Percentiles rank a stretch among this genome's conserved stretches.
Evolutionary conservation across 2,329 filamentous ascomycete species (phyloP).

Genomic region (Fusarium protoensiforme): DNA sequence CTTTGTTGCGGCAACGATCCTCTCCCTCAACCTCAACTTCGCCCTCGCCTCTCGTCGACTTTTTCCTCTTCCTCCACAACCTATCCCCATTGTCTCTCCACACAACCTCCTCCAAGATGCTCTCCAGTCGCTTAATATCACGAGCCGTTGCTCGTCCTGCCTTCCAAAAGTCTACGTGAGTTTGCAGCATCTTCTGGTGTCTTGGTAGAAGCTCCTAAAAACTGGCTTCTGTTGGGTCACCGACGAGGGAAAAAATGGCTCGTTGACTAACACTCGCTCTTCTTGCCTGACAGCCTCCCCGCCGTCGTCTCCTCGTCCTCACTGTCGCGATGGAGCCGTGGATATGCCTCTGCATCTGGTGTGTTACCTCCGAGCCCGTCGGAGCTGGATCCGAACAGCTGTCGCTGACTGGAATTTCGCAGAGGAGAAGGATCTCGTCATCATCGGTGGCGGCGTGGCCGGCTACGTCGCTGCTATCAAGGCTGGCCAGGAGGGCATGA

Average conservation of each 20-base stretch:
- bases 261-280: constrained; percentile 35
- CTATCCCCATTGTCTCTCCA: constrained; percentile 42
- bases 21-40: constrained; percentile 41
- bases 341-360: constrained; percentile 70
- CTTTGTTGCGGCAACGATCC: constrained; percentile 38
- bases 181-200: constrained; percentile 27
- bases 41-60: constrained; percentile 31
- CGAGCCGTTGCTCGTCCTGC: constrained; percentile 67
- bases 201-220: constrained; percentile 24
- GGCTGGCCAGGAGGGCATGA: constrained; percentile 95
- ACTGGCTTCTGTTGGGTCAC: constrained; percentile 21
- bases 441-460: constrained; percentile 97
- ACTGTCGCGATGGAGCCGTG: constrained; percentile 65
- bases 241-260: constrained; percentile 31
- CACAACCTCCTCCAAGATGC: constrained; percentile 59
- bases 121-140: constrained; percentile 70
- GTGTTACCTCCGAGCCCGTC: constrained; percentile 45
- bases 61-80: constrained; percentile 36
- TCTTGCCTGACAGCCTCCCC: constrained; percentile 55
- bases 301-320: constrained; percentile 57
- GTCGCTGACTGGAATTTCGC: constrained; percentile 38
- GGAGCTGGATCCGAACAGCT: constrained; percentile 20
- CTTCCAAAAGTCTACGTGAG: constrained; percentile 66
- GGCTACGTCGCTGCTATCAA: constrained; percentile 99
- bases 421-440: constrained; percentile 97